These are phyloP conservation scores for Ascobolus immersus DNA, from an alignment of 495 filamentous ascomycete species.

Conservation along the genomic window DNA sequence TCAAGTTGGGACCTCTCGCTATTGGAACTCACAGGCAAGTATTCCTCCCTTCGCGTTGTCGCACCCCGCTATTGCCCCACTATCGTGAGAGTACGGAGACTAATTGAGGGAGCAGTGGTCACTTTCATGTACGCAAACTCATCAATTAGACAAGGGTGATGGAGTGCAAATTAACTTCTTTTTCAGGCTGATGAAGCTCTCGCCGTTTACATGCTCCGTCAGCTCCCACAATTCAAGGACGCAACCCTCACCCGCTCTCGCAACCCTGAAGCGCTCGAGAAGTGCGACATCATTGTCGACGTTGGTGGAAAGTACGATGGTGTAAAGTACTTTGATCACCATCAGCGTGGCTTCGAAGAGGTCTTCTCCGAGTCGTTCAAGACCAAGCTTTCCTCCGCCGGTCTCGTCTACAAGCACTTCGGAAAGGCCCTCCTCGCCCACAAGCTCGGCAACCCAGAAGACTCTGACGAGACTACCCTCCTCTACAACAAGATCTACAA, in stretches of 20 bases:
- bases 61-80: neutral
- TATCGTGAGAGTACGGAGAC: too few relatives aligned
- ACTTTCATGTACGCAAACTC: slow-evolving; percentile 41
- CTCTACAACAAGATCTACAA: slow-evolving; percentile 77
- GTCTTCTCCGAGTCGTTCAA: slow-evolving; percentile 47
- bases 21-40: slow-evolving; percentile 72
- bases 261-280: slow-evolving; percentile 48
- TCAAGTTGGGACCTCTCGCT: slow-evolving; percentile 35
- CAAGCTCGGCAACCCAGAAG: slow-evolving; percentile 32
- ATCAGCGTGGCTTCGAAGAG: slow-evolving; percentile 72
- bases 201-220: slow-evolving; percentile 85
- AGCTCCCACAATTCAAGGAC: slow-evolving; percentile 51
- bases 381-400: slow-evolving; percentile 82
- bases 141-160: neutral
- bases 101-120: slow-evolving; percentile 28
- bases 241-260: slow-evolving; percentile 65
- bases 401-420: slow-evolving; percentile 88
- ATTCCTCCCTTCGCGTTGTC: neutral
- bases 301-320: slow-evolving; percentile 79
- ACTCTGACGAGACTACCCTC: slow-evolving; percentile 39
- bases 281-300: slow-evolving; percentile 86
- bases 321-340: slow-evolving; percentile 73
- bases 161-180: neutral
- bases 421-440: slow-evolving; percentile 55
- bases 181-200: slow-evolving; percentile 68